Evolutionary conservation across 768 basidiomycete genomes (phyloP).

Genomic region (Lactarius sanguifluus): DNA sequence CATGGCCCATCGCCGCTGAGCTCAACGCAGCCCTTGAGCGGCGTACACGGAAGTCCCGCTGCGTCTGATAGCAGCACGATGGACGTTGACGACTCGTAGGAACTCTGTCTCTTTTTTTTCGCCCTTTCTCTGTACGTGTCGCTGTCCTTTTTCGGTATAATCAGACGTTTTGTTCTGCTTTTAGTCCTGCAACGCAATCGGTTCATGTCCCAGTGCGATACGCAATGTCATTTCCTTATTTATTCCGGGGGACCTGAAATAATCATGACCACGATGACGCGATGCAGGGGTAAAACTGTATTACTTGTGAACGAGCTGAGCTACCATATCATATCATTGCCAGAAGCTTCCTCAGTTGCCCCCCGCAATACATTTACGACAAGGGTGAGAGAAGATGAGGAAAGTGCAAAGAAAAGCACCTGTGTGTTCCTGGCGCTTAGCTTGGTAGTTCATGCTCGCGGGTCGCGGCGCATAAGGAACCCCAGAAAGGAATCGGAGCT

Average conservation of each 20-base stretch:
- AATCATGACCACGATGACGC: not conserved
- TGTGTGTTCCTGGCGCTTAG: conserved; percentile 7
- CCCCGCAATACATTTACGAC: not conserved
- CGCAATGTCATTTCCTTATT: conserved; percentile 5
- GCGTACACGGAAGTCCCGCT: not conserved
- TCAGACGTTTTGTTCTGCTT: conserved; percentile 20
- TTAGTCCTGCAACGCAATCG: conserved; percentile 17
- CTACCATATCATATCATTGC: not conserved
- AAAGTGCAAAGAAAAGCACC: conserved; percentile 20
- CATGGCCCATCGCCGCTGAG: conserved; percentile 4
- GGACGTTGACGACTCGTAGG: conserved; percentile 20
- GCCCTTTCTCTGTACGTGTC: conserved; percentile 9
- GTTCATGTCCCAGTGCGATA: not conserved
- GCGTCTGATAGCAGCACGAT: conserved; percentile 2
- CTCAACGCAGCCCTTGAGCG: not conserved
- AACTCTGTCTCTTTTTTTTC: not conserved
- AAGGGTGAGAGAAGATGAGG: conserved; percentile 15
- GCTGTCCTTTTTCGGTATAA: conserved; percentile 17
- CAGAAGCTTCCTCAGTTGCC: not conserved
- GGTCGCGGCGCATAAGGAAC: not conserved
- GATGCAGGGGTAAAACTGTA: not conserved
- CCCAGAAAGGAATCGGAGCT: not conserved
- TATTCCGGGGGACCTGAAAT: not conserved
- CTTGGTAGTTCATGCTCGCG: not conserved
- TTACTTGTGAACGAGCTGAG: not conserved